phyloP scores from a whole-genome alignment of 805 yeast genomes.

The Kluyveromyces siamensis region DNA sequence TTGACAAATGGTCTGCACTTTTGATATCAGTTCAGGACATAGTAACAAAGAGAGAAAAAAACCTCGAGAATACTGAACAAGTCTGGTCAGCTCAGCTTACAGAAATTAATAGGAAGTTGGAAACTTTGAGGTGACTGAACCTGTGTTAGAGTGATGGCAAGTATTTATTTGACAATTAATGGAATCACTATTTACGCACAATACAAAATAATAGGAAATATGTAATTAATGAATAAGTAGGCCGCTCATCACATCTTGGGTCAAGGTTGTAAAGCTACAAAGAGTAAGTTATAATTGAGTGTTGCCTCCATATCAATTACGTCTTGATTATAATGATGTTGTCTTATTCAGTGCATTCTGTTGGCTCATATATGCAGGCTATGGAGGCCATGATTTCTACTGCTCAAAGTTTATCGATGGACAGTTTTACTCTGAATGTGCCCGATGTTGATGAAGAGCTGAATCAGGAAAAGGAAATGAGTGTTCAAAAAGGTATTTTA shows the following conservation, averaged over 20 bases:
- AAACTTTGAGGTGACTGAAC: neutral
- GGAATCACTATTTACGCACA: neutral
- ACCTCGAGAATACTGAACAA: conserved; percentile 5
- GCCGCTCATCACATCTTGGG: too few species aligned
- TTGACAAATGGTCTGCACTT: conserved; percentile 21
- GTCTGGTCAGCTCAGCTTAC: neutral
- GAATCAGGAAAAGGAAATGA: conserved; percentile 19
- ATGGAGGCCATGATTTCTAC: conserved; percentile 61
- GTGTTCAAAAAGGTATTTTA: conserved; percentile 22
- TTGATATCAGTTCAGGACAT: conserved; percentile 11
- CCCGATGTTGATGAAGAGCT: conserved; percentile 32
- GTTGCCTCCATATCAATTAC: neutral
- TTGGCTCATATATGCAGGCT: conserved; percentile 70
- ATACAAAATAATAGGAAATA: neutral
- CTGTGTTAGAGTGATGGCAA: neutral
- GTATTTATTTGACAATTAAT: too few species aligned
- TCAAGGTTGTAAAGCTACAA: too few species aligned
- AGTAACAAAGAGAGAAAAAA: conserved; percentile 10
- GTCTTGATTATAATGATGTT: conserved; percentile 31
- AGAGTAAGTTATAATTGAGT: too few species aligned
- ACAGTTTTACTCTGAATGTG: conserved; percentile 5
- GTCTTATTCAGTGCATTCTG: conserved; percentile 49
- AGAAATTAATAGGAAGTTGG: conserved; percentile 2
- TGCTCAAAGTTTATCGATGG: conserved; percentile 27
- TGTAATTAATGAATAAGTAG: too few species aligned